These are phyloP conservation scores for Paraphoma chrysanthemicola DNA, from an alignment of 2,329 filamentous ascomycete genomes.

Conservation along the genomic window DNA sequence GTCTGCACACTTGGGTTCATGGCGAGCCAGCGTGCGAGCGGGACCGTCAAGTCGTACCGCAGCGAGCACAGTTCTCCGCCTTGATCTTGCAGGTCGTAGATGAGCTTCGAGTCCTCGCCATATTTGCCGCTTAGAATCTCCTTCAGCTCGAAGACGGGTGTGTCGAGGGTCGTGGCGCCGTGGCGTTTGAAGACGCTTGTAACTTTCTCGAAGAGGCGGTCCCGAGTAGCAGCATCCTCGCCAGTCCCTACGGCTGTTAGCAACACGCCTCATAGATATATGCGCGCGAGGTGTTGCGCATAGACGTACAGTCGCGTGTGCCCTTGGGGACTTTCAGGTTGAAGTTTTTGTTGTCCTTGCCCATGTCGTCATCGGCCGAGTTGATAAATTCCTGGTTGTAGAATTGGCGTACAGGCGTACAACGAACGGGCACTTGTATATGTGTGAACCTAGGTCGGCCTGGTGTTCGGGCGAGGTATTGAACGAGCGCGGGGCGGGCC, in stretches of 20 bases:
- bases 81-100: constrained; percentile 88
- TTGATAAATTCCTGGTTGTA: constrained; percentile 19
- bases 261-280: neutral
- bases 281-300: constrained; percentile 49
- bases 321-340: constrained; percentile 90
- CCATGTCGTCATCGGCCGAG: constrained; percentile 49
- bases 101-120: constrained; percentile 90
- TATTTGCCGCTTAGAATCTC: constrained; percentile 90
- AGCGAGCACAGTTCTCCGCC: constrained; percentile 85
- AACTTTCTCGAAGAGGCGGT: constrained; percentile 44
- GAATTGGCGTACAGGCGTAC: constrained; percentile 18
- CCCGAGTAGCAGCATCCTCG: constrained; percentile 44
- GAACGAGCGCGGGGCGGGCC: constrained; percentile 37
- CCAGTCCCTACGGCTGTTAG: constrained; percentile 37
- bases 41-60: constrained; percentile 87
- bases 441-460: constrained; percentile 20
- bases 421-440: constrained; percentile 9
- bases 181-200: constrained; percentile 48
- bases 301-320: constrained; percentile 77
- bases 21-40: constrained; percentile 89
- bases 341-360: constrained; percentile 57
- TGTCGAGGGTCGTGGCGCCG: constrained; percentile 47
- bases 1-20: constrained; percentile 84
- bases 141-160: constrained; percentile 84
- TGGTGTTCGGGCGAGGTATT: constrained; percentile 26